Percentiles rank a stretch among this genome's conserved stretches.
Conservation (phyloP, 495 filamentous ascomycete species). For the Haplographium delicatum region DNA sequence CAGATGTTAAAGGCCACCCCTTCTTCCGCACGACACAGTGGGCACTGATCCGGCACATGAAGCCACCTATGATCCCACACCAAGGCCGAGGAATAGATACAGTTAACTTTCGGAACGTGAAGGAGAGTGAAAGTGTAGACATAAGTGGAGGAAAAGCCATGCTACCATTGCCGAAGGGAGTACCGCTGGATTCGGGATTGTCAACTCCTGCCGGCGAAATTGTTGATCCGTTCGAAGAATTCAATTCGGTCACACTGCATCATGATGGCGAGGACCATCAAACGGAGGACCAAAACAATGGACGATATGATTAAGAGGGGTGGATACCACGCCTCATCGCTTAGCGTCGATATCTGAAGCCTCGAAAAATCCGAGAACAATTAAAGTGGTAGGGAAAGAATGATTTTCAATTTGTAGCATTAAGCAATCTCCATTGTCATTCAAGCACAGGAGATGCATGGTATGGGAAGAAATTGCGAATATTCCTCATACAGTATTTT, state of each 20-base stretch:
- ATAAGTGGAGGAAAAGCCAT: slow-evolving; percentile 62
- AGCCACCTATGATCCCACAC: slow-evolving; percentile 95
- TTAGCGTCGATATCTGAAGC: too few relatives aligned
- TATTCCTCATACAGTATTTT: too few relatives aligned
- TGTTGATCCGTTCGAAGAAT: slow-evolving; percentile 96
- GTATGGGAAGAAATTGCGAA: too few relatives aligned
- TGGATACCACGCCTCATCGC: slow-evolving; percentile 5
- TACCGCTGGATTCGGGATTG: slow-evolving; percentile 78
- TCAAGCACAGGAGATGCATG: too few relatives aligned
- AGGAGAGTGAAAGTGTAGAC: slow-evolving; percentile 93
- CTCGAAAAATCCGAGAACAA: too few relatives aligned
- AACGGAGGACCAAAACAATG: slow-evolving; percentile 24
- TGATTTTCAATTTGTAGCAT: too few relatives aligned
- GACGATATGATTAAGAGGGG: slow-evolving; percentile 26
- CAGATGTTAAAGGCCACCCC: slow-evolving; percentile 92
- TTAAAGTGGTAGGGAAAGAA: too few relatives aligned
- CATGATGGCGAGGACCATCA: slow-evolving; percentile 77
- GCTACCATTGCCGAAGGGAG: slow-evolving; percentile 51
- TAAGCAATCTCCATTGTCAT: too few relatives aligned
- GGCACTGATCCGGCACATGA: slow-evolving; percentile 95
- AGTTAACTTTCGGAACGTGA: slow-evolving; percentile 94
- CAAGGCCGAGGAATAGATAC: slow-evolving; percentile 90
- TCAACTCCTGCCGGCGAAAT: slow-evolving; percentile 80
- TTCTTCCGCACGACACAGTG: slow-evolving; percentile 96
- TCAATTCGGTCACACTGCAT: slow-evolving; percentile 96